Evolutionary conservation across 345 rosid genomes (phyloP).

Genomic region (Capsella bursapastoris): DNA sequence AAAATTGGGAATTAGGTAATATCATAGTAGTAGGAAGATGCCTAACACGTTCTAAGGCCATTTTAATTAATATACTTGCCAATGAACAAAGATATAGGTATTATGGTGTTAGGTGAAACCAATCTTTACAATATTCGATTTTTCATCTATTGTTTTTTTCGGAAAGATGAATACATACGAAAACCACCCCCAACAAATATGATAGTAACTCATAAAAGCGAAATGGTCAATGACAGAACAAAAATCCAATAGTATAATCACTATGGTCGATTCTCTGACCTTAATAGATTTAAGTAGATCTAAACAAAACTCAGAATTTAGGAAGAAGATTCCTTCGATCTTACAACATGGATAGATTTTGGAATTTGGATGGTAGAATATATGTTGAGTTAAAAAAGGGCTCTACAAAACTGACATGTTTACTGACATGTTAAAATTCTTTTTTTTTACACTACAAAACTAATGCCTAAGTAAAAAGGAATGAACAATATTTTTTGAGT

Average conservation of each 20-base stretch:
- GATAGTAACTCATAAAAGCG: constrained; percentile 16
- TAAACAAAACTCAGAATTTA: too few species aligned
- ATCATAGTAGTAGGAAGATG: constrained; percentile 30
- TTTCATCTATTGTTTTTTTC: too few species aligned
- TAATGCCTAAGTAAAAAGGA: too few species aligned
- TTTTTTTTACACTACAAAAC: too few species aligned
- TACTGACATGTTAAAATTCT: too few species aligned
- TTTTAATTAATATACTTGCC: neutral
- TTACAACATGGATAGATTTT: too few species aligned
- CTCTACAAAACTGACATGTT: too few species aligned
- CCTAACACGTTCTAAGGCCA: constrained; percentile 30
- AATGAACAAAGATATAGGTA: constrained; percentile 27
- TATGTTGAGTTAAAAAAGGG: too few species aligned
- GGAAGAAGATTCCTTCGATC: too few species aligned
- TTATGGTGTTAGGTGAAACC: constrained; percentile 37
- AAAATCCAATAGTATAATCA: constrained; percentile 10
- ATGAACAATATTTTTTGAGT: too few species aligned
- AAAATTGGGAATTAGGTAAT: neutral
- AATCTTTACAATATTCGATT: constrained; percentile 28
- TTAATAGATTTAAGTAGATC: too few species aligned
- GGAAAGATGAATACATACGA: constrained; percentile 24
- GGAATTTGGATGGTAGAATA: too few species aligned
- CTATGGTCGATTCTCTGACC: neutral
- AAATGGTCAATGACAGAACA: constrained; percentile 26
- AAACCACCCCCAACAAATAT: constrained; percentile 1